phyloP scores from a whole-genome alignment of 129 eudicot species.

The Flaveria brownii region DNA sequence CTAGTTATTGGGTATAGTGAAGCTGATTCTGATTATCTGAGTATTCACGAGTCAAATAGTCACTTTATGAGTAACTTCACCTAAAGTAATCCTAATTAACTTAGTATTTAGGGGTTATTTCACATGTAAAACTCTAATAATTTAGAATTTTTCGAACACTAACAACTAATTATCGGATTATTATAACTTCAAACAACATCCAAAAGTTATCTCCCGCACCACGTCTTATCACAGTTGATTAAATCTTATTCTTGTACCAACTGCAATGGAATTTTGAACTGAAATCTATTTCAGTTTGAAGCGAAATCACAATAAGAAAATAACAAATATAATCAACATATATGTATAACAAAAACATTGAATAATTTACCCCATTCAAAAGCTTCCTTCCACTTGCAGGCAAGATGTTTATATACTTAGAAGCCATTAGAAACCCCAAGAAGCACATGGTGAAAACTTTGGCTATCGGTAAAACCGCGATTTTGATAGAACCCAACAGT shows the following conservation, averaged over 20 bases:
- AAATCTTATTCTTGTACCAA: neutral
- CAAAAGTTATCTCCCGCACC: too few species aligned
- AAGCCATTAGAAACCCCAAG: conserved; percentile 91
- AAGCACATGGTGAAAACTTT: conserved; percentile 93
- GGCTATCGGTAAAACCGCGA: conserved; percentile 90
- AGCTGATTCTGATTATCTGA: neutral
- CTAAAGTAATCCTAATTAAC: neutral
- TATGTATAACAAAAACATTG: too few species aligned
- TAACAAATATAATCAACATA: neutral
- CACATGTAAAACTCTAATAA: neutral
- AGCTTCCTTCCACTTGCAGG: conserved; percentile 93
- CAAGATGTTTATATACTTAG: conserved; percentile 82
- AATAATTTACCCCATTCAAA: conserved; percentile 72
- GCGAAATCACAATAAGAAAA: neutral
- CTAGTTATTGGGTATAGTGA: neutral
- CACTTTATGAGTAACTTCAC: neutral
- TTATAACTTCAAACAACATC: neutral
- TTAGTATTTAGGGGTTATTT: neutral
- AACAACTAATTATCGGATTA: neutral
- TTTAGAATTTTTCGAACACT: neutral
- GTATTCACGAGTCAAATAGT: neutral
- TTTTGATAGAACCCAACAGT: conserved; percentile 64
- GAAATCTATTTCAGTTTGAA: neutral
- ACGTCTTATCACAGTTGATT: neutral
- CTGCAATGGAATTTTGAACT: neutral